Base-by-base conservation (phyloP, 1,139 yeast species). In the Suhomyces terraborum region DNA sequence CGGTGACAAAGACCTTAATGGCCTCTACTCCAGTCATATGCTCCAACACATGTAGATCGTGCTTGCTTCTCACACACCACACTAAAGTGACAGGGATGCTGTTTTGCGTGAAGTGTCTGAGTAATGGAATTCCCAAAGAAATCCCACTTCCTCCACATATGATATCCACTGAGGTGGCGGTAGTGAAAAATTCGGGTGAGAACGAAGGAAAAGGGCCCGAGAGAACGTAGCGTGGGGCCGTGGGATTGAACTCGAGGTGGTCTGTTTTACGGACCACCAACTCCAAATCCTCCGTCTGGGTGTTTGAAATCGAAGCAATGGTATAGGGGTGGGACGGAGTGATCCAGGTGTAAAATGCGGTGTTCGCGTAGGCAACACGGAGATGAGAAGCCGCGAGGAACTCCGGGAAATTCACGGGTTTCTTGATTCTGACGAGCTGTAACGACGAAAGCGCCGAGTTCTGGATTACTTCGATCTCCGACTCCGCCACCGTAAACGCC, bases 121-220 rank as follows among this genome's bases (percentile, higher is more conserved):
- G 69, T 3, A 84, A 47, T 0, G 95, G 87, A 2, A 88, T 64
- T 0, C 88, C 93, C 52, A 80, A 78, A 0, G 96, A 83, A 5
- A 89, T 75, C 0, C 96, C 97, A 0, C 95, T 80, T 0, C 97
- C 97, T 7, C 96, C 97, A 25, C 89, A 85, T 4, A 88, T 62
- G 7, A 88, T 73, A 8, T 75, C 59, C 0, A 82, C 77, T 38
- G 77, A 71, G 30, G 75, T 75, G 0, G 80, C 81, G 1, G 80
- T 67, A 32, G 57, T 47, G 43, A 59, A 59, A 34, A 64, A 60
- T 7, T 56, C 58, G 5, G 52, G 51, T 1, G 62, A 55, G 7
- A 66, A 40, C 8, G 70, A 50, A 1, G 62, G 56, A 41, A 51
- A 66, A 2, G 73, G 73, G 1, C 64, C 65, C 2, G 62, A 48